Percentiles rank a stretch among this genome's conserved stretches.
These are phyloP conservation scores for Ricinus communis DNA, from an alignment of 345 rosid genomes.

Conservation along the genomic window DNA sequence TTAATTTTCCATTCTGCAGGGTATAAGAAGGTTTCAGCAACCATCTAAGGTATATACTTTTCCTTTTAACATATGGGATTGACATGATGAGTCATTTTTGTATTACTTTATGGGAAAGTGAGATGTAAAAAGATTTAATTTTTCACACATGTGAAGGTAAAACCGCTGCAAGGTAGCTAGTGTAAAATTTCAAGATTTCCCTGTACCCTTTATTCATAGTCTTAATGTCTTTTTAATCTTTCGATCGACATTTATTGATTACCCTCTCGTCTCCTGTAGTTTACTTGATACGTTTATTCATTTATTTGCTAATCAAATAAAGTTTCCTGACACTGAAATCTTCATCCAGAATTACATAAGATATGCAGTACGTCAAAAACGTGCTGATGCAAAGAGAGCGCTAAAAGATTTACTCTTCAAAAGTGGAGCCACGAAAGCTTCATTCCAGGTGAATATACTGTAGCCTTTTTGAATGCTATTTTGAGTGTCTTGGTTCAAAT, in stretches of 20 bases:
- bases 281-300: background rate
- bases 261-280: background rate
- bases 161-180: background rate
- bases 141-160: background rate
- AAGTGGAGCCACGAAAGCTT: conserved; percentile 29
- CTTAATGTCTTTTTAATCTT: background rate
- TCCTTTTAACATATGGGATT: background rate
- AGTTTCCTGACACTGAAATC: conserved; percentile 21
- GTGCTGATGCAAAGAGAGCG: conserved; percentile 55
- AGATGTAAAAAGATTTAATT: background rate
- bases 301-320: background rate
- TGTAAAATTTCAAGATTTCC: background rate
- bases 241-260: background rate
- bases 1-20: conserved; percentile 32
- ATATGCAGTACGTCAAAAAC: conserved; percentile 53
- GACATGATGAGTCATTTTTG: background rate
- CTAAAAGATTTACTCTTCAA: conserved; percentile 44
- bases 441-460: conserved; percentile 40
- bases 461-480: background rate
- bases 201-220: background rate
- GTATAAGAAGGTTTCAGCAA: conserved; percentile 31
- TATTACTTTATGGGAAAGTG: background rate
- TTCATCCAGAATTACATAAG: conserved; percentile 41
- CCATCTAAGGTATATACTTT: conserved; percentile 41
- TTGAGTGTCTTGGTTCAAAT: background rate